A percentile compares a stretch with the other conserved stretches of the same genome.
phyloP scores from a whole-genome alignment of 805 yeast species.

The Saccharomycopsis microspora region DNA sequence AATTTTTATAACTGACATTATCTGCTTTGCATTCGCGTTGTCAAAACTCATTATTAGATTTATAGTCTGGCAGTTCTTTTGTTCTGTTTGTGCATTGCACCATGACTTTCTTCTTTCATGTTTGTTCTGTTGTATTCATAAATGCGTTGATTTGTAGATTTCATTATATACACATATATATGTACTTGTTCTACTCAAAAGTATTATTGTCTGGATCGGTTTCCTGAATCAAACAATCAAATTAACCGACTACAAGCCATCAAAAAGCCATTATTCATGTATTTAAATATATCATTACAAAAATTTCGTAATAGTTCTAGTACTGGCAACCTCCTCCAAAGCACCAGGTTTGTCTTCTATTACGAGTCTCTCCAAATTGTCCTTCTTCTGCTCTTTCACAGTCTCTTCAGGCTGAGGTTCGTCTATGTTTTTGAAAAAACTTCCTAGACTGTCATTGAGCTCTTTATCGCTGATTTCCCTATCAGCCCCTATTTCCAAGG shows the following conservation, averaged over 20 bases:
- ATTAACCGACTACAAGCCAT: too few species aligned
- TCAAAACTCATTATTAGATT: too few species aligned
- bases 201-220: too few species aligned
- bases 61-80: too few species aligned
- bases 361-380: conserved; percentile 18
- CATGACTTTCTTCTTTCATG: too few species aligned
- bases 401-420: conserved; percentile 6
- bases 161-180: not conserved
- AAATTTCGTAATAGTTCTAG: conserved; percentile 26
- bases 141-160: too few species aligned
- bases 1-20: too few species aligned
- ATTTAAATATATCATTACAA: conserved; percentile 18
- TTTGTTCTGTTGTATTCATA: too few species aligned
- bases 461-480: not conserved
- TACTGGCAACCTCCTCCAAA: conserved; percentile 26
- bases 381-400: not conserved
- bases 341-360: conserved; percentile 31
- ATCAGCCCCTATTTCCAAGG: conserved; percentile 4
- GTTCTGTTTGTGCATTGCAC: too few species aligned
- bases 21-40: too few species aligned
- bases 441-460: not conserved
- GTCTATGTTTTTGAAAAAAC: not conserved
- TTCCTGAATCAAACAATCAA: too few species aligned
- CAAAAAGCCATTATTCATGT: not conserved
- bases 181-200: too few species aligned